These are phyloP conservation scores for Heritiera fomes DNA, from an alignment of 345 rosid species.

Conservation along the genomic window DNA sequence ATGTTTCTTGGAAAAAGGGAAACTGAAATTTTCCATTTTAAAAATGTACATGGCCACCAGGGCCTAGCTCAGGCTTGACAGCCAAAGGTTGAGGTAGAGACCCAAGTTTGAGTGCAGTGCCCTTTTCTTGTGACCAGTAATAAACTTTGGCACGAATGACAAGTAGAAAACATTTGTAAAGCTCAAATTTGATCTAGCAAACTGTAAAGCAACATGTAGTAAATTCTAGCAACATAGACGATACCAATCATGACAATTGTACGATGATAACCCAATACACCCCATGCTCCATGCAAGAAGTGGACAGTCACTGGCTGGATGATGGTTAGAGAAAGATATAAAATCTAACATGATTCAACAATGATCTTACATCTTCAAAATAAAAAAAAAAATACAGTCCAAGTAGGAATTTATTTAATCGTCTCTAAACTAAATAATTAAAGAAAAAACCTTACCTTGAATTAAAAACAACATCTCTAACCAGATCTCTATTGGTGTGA, in stretches of 20 bases:
- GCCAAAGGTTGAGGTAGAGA: conserved; percentile 3
- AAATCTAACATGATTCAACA: not conserved
- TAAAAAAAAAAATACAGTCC: not conserved
- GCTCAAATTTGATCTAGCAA: not conserved
- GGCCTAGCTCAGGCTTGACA: not conserved
- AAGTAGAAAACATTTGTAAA: not conserved
- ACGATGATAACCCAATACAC: not conserved
- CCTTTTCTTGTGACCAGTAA: not conserved
- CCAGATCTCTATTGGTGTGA: conserved; percentile 54
- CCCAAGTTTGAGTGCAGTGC: not conserved
- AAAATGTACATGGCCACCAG: not conserved
- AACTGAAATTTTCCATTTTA: not conserved
- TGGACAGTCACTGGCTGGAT: not conserved
- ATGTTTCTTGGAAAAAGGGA: not conserved
- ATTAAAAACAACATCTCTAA: conserved; percentile 58
- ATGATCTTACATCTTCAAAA: not conserved
- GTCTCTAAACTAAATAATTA: not conserved
- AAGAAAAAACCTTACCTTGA: conserved; percentile 31
- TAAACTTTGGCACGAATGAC: not conserved
- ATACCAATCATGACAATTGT: not conserved
- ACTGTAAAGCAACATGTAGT: not conserved
- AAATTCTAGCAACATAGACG: not conserved
- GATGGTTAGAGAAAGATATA: not conserved
- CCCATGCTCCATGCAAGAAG: not conserved
- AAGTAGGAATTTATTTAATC: conserved; percentile 2